Evolutionary conservation across 352 stramenopile species (phyloP).

Genomic region (Phytopythium montanum): DNA sequence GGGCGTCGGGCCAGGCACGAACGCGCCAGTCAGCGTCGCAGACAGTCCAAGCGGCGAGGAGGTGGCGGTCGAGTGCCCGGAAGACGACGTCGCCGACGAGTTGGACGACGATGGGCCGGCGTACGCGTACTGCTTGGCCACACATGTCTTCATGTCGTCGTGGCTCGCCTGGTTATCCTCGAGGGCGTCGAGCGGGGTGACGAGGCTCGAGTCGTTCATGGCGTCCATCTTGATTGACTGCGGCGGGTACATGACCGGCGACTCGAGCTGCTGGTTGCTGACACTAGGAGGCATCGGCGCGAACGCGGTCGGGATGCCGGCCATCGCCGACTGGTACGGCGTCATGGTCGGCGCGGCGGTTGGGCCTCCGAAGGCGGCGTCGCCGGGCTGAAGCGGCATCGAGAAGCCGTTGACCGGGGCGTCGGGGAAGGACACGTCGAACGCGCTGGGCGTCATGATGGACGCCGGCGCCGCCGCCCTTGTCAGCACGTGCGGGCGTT

Average conservation of each 20-base stretch:
- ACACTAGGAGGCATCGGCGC: background rate
- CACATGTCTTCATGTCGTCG: slow-evolving; percentile 7
- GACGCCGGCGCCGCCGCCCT: slow-evolving; percentile 6
- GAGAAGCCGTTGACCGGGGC: slow-evolving; percentile 14
- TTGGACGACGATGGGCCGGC: slow-evolving; percentile 10
- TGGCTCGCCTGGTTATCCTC: background rate
- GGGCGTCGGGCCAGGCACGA: background rate
- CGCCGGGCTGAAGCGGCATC: slow-evolving; percentile 9
- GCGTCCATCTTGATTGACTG: slow-evolving; percentile 6
- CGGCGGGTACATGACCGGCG: slow-evolving; percentile 11
- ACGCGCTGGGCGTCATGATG: slow-evolving; percentile 11
- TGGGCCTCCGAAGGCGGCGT: background rate
- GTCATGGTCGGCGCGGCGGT: too few species aligned
- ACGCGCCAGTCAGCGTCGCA: background rate
- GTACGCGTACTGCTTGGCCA: slow-evolving; percentile 11
- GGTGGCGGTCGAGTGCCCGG: slow-evolving; percentile 16
- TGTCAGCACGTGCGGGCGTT: background rate
- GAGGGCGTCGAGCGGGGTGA: background rate
- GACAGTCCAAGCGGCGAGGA: slow-evolving; percentile 13
- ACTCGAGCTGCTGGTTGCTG: background rate
- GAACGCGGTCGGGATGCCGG: background rate
- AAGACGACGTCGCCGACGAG: slow-evolving; percentile 25
- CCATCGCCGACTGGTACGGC: background rate
- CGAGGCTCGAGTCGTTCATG: slow-evolving; percentile 10
- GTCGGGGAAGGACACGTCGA: slow-evolving; percentile 19